These are phyloP conservation scores for Penicillium sp. DNA, from an alignment of 2,329 filamentous ascomycete species.

Conservation along the genomic window DNA sequence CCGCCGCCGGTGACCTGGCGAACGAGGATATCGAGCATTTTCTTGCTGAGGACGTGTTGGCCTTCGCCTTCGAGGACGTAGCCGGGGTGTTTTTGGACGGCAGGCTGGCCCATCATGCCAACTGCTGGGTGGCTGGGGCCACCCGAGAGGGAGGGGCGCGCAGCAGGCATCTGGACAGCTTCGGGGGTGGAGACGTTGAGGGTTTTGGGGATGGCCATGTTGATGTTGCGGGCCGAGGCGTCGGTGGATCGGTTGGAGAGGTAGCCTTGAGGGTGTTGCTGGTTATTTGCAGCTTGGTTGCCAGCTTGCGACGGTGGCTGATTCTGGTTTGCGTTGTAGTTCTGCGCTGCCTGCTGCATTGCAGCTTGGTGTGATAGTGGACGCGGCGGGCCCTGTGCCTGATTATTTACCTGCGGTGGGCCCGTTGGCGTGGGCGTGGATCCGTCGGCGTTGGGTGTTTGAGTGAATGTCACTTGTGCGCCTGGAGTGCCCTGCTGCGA, in stretches of 20 bases:
- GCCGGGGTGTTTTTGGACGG: conserved; percentile 74
- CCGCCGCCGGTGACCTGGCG: conserved; percentile 84
- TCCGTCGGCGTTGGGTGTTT: conserved; percentile 31
- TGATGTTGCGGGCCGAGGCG: conserved; percentile 50
- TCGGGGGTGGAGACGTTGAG: conserved; percentile 70
- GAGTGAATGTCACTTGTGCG: conserved; percentile 30
- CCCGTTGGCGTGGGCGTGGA: conserved; percentile 33
- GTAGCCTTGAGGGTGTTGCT: conserved; percentile 44
- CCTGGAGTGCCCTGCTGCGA: conserved; percentile 32
- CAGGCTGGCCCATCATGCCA: conserved; percentile 84
- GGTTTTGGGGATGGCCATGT: conserved; percentile 80
- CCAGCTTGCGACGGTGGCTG: conserved; percentile 26
- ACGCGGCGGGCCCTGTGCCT: conserved; percentile 38
- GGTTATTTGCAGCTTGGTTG: conserved; percentile 30
- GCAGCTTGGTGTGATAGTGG: conserved; percentile 48
- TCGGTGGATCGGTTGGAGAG: conserved; percentile 42
- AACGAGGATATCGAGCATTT: conserved; percentile 93
- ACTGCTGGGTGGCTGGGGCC: conserved; percentile 72
- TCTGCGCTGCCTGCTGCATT: conserved; percentile 45
- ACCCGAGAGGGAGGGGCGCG: conserved; percentile 77
- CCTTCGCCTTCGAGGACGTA: conserved; percentile 90
- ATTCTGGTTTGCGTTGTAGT: conserved; percentile 36
- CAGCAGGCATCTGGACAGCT: conserved; percentile 69
- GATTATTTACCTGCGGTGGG: conserved; percentile 25
- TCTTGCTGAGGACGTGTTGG: conserved; percentile 92